A percentile compares a stretch with the other conserved stretches of the same genome.
These are phyloP conservation scores for Chaetoceros tenuissimus DNA, from an alignment of 108 stramenopile species.

Conservation along the genomic window DNA sequence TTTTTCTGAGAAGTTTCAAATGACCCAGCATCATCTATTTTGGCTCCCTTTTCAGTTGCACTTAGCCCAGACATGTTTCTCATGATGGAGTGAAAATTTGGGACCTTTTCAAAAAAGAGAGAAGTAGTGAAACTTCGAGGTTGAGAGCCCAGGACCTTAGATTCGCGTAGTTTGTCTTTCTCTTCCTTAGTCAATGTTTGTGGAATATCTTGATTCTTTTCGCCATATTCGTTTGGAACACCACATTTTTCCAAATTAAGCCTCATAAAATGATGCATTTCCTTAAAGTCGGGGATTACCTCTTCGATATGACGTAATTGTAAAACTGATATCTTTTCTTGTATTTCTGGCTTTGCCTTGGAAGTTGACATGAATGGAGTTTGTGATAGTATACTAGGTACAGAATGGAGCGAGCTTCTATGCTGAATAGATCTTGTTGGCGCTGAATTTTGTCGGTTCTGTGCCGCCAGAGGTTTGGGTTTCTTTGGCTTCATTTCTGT, in stretches of 20 bases:
- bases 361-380: not conserved
- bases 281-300: constrained; percentile 24
- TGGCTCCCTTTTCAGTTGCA: not conserved
- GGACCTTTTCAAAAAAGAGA: no score
- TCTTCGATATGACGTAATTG: constrained; percentile 22
- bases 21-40: not conserved
- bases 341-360: not conserved
- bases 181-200: no score
- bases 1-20: not conserved
- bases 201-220: no score
- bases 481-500: not conserved
- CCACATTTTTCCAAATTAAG: not conserved
- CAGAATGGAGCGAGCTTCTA: not conserved
- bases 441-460: constrained; percentile 13
- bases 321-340: constrained; percentile 22
- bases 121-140: no score
- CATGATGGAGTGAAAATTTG: not conserved
- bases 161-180: no score
- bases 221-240: no score
- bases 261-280: constrained; percentile 15
- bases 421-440: not conserved
- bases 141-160: no score
- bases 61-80: not conserved
- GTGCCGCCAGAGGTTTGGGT: constrained; percentile 4
- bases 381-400: not conserved